Evolutionary conservation across 1,284 basidiomycete genomes (phyloP).

Genomic region (Ganoderma resinaceum): DNA sequence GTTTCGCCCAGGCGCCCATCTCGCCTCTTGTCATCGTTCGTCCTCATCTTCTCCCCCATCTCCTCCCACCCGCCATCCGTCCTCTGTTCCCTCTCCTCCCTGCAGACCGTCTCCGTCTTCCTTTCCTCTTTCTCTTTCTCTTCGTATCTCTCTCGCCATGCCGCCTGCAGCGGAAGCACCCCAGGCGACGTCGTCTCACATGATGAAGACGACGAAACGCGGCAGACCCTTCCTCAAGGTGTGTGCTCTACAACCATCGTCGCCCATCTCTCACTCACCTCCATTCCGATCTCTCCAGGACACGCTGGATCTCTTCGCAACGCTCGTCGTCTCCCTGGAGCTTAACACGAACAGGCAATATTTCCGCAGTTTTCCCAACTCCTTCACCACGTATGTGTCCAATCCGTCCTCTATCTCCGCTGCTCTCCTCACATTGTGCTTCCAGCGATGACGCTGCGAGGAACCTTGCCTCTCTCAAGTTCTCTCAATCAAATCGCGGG

Average conservation of each 20-base stretch:
- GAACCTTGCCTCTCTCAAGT: constrained; percentile 96
- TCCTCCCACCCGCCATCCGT: constrained; percentile 34
- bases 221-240: constrained; percentile 95
- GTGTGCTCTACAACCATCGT: constrained; percentile 23
- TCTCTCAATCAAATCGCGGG: constrained; percentile 97
- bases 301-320: constrained; percentile 97
- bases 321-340: constrained; percentile 93
- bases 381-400: constrained; percentile 89
- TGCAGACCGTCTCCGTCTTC: constrained; percentile 23
- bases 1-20: constrained; percentile 33
- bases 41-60: constrained; percentile 37
- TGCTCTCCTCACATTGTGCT: constrained; percentile 21
- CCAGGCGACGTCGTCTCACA: constrained; percentile 75
- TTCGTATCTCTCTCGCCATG: constrained; percentile 42
- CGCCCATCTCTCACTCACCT: constrained; percentile 16
- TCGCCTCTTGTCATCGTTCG: constrained; percentile 34
- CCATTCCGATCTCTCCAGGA: constrained; percentile 63
- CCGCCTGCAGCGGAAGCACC: constrained; percentile 43
- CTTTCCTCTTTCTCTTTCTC: constrained; percentile 25
- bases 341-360: constrained; percentile 92
- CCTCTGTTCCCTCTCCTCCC: constrained; percentile 24
- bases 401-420: constrained; percentile 25
- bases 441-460: constrained; percentile 93
- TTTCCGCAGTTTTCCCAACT: constrained; percentile 94
- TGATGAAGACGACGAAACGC: constrained; percentile 97